These are phyloP conservation scores for Linum tenue DNA, from an alignment of 345 rosid species.

Conservation along the genomic window DNA sequence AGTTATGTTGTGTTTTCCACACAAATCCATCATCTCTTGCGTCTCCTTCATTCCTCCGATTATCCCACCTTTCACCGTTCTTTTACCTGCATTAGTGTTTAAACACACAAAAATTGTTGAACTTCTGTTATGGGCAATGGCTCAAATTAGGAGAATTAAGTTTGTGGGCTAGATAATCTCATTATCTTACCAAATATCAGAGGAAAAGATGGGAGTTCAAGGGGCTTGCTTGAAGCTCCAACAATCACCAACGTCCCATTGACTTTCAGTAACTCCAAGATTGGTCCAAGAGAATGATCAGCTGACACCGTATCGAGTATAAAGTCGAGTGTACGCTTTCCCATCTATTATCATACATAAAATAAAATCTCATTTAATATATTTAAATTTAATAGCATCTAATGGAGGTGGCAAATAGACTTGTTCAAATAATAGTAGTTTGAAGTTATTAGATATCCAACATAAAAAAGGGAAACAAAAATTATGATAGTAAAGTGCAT, in stretches of 20 bases:
- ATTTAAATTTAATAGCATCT: no score
- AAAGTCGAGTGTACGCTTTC: constrained; percentile 36
- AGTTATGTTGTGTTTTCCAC: constrained; percentile 40
- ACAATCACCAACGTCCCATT: constrained; percentile 37
- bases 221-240: constrained; percentile 40
- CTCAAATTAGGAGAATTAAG: no score
- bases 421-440: no score
- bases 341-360: constrained; percentile 18
- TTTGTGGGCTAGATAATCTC: neutral
- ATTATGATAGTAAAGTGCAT: no score
- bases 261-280: constrained; percentile 42
- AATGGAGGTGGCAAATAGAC: no score
- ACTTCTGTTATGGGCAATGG: no score
- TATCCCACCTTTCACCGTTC: constrained; percentile 43
- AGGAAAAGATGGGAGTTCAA: constrained; percentile 50
- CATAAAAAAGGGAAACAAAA: no score
- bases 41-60: constrained; percentile 46
- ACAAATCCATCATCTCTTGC: constrained; percentile 50
- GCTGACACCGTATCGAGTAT: constrained; percentile 56
- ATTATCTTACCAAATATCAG: constrained; percentile 37
- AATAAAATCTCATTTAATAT: neutral
- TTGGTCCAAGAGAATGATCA: constrained; percentile 35
- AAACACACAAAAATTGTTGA: no score
- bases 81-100: constrained; percentile 30
- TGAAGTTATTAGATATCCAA: no score